A percentile compares a stretch with the other conserved stretches of the same genome.
phyloP scores from a whole-genome alignment of 2,329 filamentous ascomycete species.

The Xylariales sp. region DNA sequence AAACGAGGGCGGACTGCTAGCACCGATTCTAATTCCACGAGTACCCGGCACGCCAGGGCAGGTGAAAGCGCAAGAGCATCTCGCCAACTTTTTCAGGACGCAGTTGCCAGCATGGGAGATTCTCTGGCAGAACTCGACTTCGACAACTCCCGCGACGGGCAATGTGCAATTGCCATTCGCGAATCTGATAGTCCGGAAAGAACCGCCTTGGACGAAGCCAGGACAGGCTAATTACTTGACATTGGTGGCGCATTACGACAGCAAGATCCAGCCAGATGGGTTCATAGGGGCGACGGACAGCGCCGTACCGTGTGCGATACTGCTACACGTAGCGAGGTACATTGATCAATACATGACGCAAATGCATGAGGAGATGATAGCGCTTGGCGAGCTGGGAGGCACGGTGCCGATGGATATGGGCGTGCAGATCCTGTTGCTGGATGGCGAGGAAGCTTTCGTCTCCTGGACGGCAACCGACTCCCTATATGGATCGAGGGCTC shows the following conservation, averaged over 20 bases:
- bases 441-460: constrained; percentile 78
- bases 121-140: constrained; percentile 70
- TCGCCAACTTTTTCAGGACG: constrained; percentile 64
- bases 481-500: constrained; percentile 70
- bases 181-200: constrained; percentile 71
- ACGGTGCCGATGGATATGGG: constrained; percentile 64
- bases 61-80: constrained; percentile 62
- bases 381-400: constrained; percentile 41
- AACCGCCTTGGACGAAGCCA: constrained; percentile 68
- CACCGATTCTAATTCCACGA: constrained; percentile 69
- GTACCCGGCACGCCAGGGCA: constrained; percentile 71
- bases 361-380: constrained; percentile 69
- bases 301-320: constrained; percentile 77
- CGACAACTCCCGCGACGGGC: constrained; percentile 61
- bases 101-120: constrained; percentile 67
- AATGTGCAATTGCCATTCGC: constrained; percentile 64
- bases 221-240: constrained; percentile 71
- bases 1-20: constrained; percentile 60
- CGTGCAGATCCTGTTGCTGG: constrained; percentile 73
- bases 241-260: constrained; percentile 81
- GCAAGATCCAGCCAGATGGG: constrained; percentile 63
- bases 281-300: constrained; percentile 85
- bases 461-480: constrained; percentile 69
- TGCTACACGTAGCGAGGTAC: constrained; percentile 70
- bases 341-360: constrained; percentile 67